Evolutionary conservation across 129 eudicot genomes (phyloP).

Genomic region (Pseudognaphalium luteoalbum): DNA sequence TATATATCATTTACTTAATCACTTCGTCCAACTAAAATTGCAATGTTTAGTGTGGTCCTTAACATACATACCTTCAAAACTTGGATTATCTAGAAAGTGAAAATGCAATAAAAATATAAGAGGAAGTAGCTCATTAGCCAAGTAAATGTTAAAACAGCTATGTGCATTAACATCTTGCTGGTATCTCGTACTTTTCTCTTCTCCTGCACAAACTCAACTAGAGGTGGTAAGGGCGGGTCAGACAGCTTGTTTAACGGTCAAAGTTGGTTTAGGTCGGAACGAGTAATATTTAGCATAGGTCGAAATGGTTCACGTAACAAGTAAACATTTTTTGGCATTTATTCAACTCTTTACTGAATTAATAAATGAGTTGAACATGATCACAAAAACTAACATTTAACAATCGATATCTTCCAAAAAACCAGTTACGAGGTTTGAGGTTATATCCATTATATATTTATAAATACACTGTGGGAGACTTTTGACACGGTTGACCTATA

Average conservation of each 20-base stretch:
- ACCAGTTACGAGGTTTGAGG: background rate
- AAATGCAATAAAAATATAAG: background rate
- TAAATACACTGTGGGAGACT: background rate
- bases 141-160: background rate
- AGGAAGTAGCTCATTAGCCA: background rate
- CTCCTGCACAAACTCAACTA: slow-evolving; percentile 3
- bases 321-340: background rate
- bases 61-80: background rate
- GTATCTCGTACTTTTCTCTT: slow-evolving; percentile 11
- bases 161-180: background rate
- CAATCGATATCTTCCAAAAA: too few relatives aligned
- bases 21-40: too few relatives aligned
- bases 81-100: background rate
- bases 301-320: too few relatives aligned
- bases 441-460: background rate
- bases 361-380: background rate
- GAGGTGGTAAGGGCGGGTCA: too few relatives aligned
- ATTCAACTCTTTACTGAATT: background rate
- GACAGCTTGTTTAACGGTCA: too few relatives aligned
- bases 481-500: background rate
- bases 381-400: background rate
- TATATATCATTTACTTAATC: background rate
- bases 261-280: too few relatives aligned
- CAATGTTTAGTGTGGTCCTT: background rate
- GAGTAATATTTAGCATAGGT: too few relatives aligned